Percentiles rank a stretch among this genome's conserved stretches.
Evolutionary conservation across 2,329 filamentous ascomycete genomes (phyloP).

Genomic region (Biscogniauxia mediterranea): DNA sequence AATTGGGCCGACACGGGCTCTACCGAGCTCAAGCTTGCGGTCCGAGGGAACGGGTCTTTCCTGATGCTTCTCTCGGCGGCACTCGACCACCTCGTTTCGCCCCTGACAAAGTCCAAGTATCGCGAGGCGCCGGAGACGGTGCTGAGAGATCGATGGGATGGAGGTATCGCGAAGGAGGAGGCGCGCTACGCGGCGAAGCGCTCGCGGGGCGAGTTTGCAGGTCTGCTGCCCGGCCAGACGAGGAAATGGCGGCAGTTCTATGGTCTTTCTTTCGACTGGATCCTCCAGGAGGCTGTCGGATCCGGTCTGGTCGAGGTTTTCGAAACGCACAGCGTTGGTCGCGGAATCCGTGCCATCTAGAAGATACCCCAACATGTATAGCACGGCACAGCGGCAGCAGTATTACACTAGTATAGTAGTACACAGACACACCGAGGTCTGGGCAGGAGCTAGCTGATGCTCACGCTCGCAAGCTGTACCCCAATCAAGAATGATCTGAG

Average conservation of each 20-base stretch:
- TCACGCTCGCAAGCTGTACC: neutral
- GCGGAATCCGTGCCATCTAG: conserved; percentile 54
- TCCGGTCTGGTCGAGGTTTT: conserved; percentile 71
- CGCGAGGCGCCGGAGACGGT: conserved; percentile 62
- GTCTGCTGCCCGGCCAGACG: conserved; percentile 59
- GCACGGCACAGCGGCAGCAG: no score
- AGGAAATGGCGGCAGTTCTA: conserved; percentile 70
- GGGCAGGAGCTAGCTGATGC: neutral
- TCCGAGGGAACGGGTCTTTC: conserved; percentile 66
- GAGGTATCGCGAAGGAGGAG: conserved; percentile 52
- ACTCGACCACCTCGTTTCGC: conserved; percentile 57
- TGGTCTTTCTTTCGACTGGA: conserved; percentile 69
- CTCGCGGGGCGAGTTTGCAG: conserved; percentile 53
- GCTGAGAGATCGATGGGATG: conserved; percentile 69
- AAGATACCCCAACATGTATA: conserved; percentile 5
- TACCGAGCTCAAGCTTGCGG: conserved; percentile 53
- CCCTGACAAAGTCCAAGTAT: conserved; percentile 59
- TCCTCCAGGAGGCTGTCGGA: conserved; percentile 68
- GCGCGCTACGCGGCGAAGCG: conserved; percentile 46
- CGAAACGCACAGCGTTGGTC: conserved; percentile 71
- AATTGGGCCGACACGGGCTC: conserved; percentile 35
- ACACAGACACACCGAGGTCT: no score
- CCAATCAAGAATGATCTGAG: neutral
- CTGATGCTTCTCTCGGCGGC: conserved; percentile 63
- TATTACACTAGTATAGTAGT: no score